Evolutionary conservation across 73 alveolate species (phyloP), one percentile per base, ranked within the genome.

Genomic region (Paramecium tetraurelia): DNA sequence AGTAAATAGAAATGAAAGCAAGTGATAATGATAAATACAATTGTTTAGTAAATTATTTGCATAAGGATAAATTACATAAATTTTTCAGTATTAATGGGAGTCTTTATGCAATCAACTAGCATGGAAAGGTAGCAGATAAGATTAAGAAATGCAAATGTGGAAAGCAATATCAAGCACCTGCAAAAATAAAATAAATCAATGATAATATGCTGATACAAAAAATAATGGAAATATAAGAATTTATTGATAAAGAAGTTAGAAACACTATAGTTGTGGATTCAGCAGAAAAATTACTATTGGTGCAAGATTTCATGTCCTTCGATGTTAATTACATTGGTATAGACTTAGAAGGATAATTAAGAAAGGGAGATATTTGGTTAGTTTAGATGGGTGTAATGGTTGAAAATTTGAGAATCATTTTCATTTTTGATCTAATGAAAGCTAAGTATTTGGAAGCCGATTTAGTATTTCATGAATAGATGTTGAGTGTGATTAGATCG

Each of bases 341-440:
- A 38, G 87, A 75, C 35, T 2, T 75, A 14, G 87, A 75, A 75
- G 87, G 87, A 35, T 12, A 41, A 35, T 75, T 75, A 12, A 75
- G 8, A 2, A n/a, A 38, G 11, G 87, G 87, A 33, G 87, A 75
- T 75, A 75, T 75, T 16, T 75, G 87, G 87, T 14, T 75, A 5
- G 12, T 75, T 2, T 75, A 75, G n/a, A 41, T 75, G 58, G 87
- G 87, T 14, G 24, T 75, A 4, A 41, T 41, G 59, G 20, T 38
- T 33, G 38, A 75, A 4, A 41, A 75, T 16, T 35, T 22, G 31
- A 75, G 87, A 35, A 38, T 75, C 4, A 41, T 75, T 5, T 75
- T 75, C 21, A 75, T 75, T 4, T 75, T 75, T 75, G 87, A 75
- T 75, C 20, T 75, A 22, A 75, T 75, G 87, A 75, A 38, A 41